Conservation (phyloP, 176 grass and related monocot species). For the Avena sativa region DNA sequence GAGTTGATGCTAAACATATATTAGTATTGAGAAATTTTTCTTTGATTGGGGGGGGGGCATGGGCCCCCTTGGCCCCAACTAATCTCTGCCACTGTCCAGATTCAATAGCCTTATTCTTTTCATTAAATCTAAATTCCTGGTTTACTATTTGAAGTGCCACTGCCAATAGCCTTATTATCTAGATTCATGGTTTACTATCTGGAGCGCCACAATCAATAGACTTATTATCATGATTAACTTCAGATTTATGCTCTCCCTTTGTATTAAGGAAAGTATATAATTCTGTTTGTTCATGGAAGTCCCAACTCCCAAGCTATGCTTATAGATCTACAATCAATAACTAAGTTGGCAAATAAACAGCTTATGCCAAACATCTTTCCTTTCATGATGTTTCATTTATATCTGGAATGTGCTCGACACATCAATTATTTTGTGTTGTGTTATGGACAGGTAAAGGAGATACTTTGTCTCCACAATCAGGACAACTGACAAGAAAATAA, state of each 20-base stretch:
- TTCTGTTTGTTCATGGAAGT: not conserved
- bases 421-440: not conserved
- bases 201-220: not conserved
- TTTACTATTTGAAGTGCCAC: not conserved
- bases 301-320: not conserved
- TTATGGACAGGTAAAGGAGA: not conserved
- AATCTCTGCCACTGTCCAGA: too few relatives aligned
- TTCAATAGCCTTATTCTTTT: too few relatives aligned
- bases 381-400: slow-evolving; percentile 8
- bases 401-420: not conserved
- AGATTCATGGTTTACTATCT: not conserved
- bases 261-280: not conserved
- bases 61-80: too few relatives aligned
- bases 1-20: too few relatives aligned
- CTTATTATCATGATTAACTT: not conserved
- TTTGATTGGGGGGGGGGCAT: too few relatives aligned
- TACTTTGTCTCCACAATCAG: not conserved
- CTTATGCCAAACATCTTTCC: not conserved
- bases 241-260: slow-evolving; percentile 21
- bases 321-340: not conserved
- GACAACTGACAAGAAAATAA: not conserved
- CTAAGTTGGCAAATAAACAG: slow-evolving; percentile 13
- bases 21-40: too few relatives aligned
- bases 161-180: not conserved
- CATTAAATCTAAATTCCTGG: slow-evolving; percentile 2